Base-by-base conservation (phyloP, 805 yeast genomes). In the Myxozyma monticola region DNA sequence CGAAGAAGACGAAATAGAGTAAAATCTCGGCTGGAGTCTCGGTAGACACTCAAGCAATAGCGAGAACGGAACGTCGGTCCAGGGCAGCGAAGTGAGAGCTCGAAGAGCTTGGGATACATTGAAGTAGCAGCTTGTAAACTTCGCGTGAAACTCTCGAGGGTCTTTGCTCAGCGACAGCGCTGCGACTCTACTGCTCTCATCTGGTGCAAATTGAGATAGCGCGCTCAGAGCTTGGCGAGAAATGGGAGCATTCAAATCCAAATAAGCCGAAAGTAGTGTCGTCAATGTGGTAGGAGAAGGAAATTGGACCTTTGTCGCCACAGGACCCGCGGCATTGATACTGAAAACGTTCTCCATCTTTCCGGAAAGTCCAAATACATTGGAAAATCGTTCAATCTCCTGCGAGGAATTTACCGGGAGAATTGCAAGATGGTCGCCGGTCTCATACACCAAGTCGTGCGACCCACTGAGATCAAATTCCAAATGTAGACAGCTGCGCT, bases 371-470 rank as follows among this genome's bases (percentile, higher is more conserved):
- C 78, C 83, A 48, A 90, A 79, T 6, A 85, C 81, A 39, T 70
- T 59, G 51, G 84, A 70, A 60, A 91, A 84, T 35, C 74, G 73
- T 12, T 71, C 75, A 26, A 88, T 83, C 61, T 85, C 80, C 66
- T 83, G 88, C 63, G 82, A 74, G 1, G 95, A 73, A 69, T 91
- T 91, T 17, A 91, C 85, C 30, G 96, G 91, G 91, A 96, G 87
- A 49, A 91, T 73, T 12, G 96, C 97, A 56, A 91, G 70, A 70
- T 91, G 98, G 67, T 91, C 99, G 68, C 99, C 99, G 2, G 99
- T 91, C 41, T 89, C 74, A 69, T 91, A 91, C 60, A 83, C 81
- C 64, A 91, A 72, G 62, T 83, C 83, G n/a, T n/a, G n/a, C 1
- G 90, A 75, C 18, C 72, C 78, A 0, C 88, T 76, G 36, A 89